Conservation (phyloP, 768 basidiomycete species). For the Neoboletus brunneissimus region DNA sequence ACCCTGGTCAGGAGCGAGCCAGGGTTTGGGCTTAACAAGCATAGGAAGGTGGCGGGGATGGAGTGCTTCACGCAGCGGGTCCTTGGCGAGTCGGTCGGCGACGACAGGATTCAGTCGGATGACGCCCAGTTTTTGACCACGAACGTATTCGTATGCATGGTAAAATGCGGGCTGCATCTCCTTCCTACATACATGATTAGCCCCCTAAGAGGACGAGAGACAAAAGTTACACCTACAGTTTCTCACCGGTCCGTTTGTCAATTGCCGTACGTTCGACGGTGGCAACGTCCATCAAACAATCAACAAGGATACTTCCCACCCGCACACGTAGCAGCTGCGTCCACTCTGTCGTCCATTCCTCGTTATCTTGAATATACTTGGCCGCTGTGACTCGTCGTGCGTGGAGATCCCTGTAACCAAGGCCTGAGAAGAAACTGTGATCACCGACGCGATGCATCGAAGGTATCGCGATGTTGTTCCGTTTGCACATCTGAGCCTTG, state of each 20-base stretch:
- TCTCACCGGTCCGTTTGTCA: conserved; percentile 57
- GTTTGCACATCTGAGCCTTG: conserved; percentile 76
- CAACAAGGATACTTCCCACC: conserved; percentile 80
- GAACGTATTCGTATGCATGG: conserved; percentile 88
- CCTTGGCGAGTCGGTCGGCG: conserved; percentile 71
- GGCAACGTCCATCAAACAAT: conserved; percentile 82
- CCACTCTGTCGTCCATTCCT: conserved; percentile 82
- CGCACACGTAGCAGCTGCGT: conserved; percentile 71
- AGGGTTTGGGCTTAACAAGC: conserved; percentile 88
- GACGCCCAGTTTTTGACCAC: conserved; percentile 92
- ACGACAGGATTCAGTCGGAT: conserved; percentile 84
- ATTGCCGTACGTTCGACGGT: conserved; percentile 60
- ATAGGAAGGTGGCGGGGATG: conserved; percentile 96
- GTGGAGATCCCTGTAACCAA: conserved; percentile 60
- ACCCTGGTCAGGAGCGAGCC: conserved; percentile 74
- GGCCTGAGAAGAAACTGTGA: conserved; percentile 51
- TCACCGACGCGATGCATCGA: conserved; percentile 25
- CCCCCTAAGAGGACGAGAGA: not conserved
- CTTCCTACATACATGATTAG: conserved; percentile 38
- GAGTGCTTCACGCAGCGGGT: conserved; percentile 63
- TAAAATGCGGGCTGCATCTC: conserved; percentile 89
- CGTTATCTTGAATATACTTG: conserved; percentile 60
- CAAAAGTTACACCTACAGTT: conserved; percentile 45
- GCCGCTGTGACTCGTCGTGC: conserved; percentile 65
- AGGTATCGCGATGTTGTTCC: conserved; percentile 55